Evolutionary conservation across 371 early-diverging fungal genomes (phyloP), one percentile per base, ranked within the genome.

Genomic region (Mortierella sp.): DNA sequence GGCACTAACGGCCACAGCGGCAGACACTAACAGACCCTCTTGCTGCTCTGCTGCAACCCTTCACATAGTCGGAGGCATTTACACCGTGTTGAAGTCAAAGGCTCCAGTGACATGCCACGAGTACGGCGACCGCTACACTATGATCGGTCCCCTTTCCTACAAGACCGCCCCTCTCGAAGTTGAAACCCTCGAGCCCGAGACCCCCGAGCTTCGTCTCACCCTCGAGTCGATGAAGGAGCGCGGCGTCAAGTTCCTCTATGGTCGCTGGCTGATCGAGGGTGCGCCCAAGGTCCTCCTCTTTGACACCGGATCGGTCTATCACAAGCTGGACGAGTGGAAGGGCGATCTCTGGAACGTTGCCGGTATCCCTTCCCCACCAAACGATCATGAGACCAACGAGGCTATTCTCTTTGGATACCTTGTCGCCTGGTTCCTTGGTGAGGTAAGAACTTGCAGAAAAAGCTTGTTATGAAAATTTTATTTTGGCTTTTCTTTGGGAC

Each of bases 81-180:
- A 99, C 90, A 99, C 98, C 8, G 98, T 99, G 40, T 95, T 99
- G 84, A 97, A 96, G 88, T 96, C 98, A 73, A 99, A 99, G 83
- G 97, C 95, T 0, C 98, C 99, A 6, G 96, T 98, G 24, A 99
- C 99, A 0, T 93, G 94, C 48, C 91, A 95, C 69, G 99, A 98
- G 87, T 99, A 96, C 89, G 98, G 97, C 59, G 96, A 95, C 78
- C 92, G 95, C 26, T 96, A 95, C 87, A 92, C 90, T 75, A 89
- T 96, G 79, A 91, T 97, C 48, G 98, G 97, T 0, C 98, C 98
- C 0, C 90, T 97, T 71, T 93, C 94, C 73, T 91, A 93, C 82
- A 91, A 94, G 79, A 91, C 94, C 3, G 97, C 98, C 2, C 92
- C 93, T 10, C 93, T 97, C 81, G 98, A 98, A 80, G 98, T 98